Base-by-base conservation (phyloP, 2,329 filamentous ascomycete genomes). In the Fusarium ambrosium region DNA sequence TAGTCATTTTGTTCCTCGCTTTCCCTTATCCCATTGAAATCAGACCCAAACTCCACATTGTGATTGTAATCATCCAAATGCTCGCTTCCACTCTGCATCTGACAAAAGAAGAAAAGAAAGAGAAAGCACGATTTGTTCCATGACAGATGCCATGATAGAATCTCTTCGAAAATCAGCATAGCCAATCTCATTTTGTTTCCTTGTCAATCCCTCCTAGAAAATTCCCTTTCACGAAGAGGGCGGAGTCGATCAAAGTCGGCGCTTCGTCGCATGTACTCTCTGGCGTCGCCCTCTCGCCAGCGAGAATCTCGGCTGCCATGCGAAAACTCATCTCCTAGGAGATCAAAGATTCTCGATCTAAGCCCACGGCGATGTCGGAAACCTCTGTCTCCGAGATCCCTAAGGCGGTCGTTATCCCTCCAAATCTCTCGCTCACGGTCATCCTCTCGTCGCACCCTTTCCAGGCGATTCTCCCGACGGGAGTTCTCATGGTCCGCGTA, bases 241-340 rank as follows among this genome's bases (percentile, higher is more conserved):
- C 48, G 55, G 29, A 39, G 41, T 62, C 45, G 36, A 24, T 8
- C 20, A 27, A 32, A 22, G 14, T 43, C 24, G 20, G 66, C 70
- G 24, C 62, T 72, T 56, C 62, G 62, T 32, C 58, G 67, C 75
- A 77, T 77, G 58, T 71, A 77, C 16, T 72, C 66, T 56, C 58
- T 66, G 45, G 75, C 75, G 43, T 69, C 64, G n/a, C 51, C 62
- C 39, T 73, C 62, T 43, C 51, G 71, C 75, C 75, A 76, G 34
- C 66, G 75, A n/a, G 62, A 51, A 18, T 73, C 71, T 11, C 48
- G 60, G 9, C 59, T 59, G 16, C 18, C 43, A 39, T 62, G 62
- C 27, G 34, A 59, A 4, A 20, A 29, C 4, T 70, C 45, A 7
- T 65, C 65, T 22, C 45, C 59, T 20, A 39, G 58, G 32, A 22